Conservation (phyloP, 1,139 yeast genomes). For the Zygosaccharomyces sapae region DNA sequence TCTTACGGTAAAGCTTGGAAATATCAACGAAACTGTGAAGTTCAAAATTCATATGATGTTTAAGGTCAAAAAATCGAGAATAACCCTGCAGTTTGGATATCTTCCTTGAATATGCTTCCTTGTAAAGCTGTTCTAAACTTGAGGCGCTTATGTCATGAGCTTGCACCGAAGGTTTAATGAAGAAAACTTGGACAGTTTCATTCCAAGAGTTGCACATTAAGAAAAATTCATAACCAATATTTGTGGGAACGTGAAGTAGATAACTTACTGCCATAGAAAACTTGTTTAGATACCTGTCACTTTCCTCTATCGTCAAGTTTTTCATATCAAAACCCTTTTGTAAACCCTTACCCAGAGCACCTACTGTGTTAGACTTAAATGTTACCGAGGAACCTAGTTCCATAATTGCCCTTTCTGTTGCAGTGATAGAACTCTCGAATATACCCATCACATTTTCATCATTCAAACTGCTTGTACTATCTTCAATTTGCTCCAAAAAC, state of each 20-base stretch:
- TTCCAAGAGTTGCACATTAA: conserved; percentile 69
- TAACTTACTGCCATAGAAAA: conserved; percentile 61
- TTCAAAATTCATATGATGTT: conserved; percentile 50
- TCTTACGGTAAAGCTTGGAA: conserved; percentile 48
- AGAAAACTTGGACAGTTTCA: conserved; percentile 48
- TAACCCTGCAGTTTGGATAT: conserved; percentile 44
- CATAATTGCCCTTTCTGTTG: conserved; percentile 71
- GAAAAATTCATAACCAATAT: conserved; percentile 67
- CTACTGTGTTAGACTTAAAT: conserved; percentile 61
- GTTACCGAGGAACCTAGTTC: conserved; percentile 71
- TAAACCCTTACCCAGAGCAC: conserved; percentile 79
- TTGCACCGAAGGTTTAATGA: conserved; percentile 61
- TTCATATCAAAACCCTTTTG: conserved; percentile 75
- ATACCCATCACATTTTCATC: conserved; percentile 62
- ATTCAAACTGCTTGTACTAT: conserved; percentile 62
- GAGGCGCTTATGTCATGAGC: conserved; percentile 65
- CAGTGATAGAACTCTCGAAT: conserved; percentile 68
- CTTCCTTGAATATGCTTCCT: conserved; percentile 48
- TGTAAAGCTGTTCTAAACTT: conserved; percentile 50
- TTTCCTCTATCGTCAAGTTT: conserved; percentile 48
- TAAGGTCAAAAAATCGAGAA: conserved; percentile 49
- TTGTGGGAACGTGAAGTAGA: conserved; percentile 66
- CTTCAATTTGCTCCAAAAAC: conserved; percentile 53
- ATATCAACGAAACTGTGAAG: conserved; percentile 49
- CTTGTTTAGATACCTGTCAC: conserved; percentile 49